Conservation (phyloP, 225 moss, liverwort and hornwort species). For the Polytrichum commune region DNA sequence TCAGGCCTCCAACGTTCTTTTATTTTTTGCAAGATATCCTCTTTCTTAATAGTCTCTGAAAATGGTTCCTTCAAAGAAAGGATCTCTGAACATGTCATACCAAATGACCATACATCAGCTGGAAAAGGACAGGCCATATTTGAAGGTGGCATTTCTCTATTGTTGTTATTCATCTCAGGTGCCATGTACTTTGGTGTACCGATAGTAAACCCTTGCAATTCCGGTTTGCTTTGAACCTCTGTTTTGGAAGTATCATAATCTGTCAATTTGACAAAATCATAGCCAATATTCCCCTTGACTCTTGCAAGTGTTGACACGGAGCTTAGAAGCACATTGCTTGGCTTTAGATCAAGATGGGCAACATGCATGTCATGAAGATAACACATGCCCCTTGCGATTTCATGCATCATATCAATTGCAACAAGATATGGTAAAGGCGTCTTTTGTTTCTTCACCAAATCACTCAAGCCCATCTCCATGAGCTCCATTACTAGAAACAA, state of each 20-base stretch:
- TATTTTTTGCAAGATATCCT: neutral
- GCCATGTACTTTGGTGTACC: neutral
- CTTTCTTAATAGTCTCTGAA: neutral
- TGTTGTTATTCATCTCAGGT: neutral
- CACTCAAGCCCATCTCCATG: neutral
- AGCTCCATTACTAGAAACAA: neutral
- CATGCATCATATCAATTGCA: neutral
- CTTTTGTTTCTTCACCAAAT: neutral
- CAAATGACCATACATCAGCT: neutral
- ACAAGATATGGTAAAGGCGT: neutral
- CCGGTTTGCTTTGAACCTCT: neutral
- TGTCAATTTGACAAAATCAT: neutral
- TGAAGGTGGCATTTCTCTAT: no score
- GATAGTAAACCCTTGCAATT: neutral
- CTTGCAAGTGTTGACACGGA: neutral
- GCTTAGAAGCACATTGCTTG: neutral
- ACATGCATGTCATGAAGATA: conserved; percentile 4
- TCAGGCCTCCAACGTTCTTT: neutral
- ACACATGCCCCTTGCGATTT: conserved; percentile 4
- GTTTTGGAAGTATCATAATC: neutral
- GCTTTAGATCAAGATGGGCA: conserved; percentile 7
- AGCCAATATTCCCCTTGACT: neutral
- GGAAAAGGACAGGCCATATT: neutral
- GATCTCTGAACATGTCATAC: neutral
- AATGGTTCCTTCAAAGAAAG: neutral